phyloP scores from a whole-genome alignment of 768 basidiomycete species.

The Gelatoporia subvermispora region DNA sequence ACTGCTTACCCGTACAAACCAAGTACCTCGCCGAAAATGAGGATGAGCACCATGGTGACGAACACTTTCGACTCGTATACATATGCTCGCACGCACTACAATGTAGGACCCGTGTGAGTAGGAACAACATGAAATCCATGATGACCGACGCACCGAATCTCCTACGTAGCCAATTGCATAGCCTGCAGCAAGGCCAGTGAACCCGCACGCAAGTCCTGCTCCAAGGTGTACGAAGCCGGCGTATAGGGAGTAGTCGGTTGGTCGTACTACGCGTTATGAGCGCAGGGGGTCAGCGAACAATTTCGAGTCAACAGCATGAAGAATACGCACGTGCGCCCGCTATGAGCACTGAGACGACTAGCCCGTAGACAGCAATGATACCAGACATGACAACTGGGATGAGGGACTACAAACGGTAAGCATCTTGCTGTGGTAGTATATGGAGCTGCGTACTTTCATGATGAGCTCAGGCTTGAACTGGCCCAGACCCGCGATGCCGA shows the following conservation, averaged over 20 bases:
- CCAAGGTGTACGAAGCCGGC: conserved; percentile 90
- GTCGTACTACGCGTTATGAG: conserved; percentile 42
- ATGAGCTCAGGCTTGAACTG: conserved; percentile 94
- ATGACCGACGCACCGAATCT: conserved; percentile 67
- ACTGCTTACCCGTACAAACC: conserved; percentile 70
- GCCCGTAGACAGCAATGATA: conserved; percentile 95
- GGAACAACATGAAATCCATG: too few species aligned
- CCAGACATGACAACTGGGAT: conserved; percentile 98
- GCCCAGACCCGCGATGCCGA: conserved; percentile 93
- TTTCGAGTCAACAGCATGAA: conserved; percentile 7
- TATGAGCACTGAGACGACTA: conserved; percentile 94
- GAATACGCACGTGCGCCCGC: conserved; percentile 52
- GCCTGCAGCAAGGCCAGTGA: conserved; percentile 89
- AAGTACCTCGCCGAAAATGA: conserved; percentile 89
- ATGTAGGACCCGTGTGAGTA: neutral
- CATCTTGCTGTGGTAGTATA: neutral
- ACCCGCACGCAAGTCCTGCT: conserved; percentile 86
- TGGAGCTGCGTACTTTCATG: conserved; percentile 75
- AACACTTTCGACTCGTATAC: conserved; percentile 88
- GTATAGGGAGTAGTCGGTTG: conserved; percentile 71
- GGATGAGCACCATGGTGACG: conserved; percentile 93
- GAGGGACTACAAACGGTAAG: conserved; percentile 54
- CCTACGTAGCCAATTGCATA: conserved; percentile 94
- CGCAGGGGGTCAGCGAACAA: conserved; percentile 2
- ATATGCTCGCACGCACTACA: conserved; percentile 85